A percentile compares a stretch with the other conserved stretches of the same genome.
Conservation (phyloP, 805 yeast genomes). For the Yamadazyma kitorensis region DNA sequence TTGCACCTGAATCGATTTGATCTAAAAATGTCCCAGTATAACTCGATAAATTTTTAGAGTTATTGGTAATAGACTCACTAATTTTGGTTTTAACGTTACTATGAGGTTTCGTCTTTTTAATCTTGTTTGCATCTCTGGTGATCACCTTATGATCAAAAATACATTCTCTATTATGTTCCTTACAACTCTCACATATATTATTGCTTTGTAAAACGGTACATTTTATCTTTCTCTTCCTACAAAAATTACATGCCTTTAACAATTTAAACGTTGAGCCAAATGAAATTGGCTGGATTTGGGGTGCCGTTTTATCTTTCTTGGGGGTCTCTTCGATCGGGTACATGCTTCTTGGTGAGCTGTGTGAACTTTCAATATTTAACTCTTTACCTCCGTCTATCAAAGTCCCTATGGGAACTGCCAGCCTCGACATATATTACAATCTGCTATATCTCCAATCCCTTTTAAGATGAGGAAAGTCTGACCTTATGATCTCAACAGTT, state of each 20-base stretch:
- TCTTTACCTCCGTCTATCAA: too few relatives aligned
- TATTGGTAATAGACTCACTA: constrained; percentile 4
- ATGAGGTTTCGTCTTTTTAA: not conserved
- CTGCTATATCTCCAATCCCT: too few relatives aligned
- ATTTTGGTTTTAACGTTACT: not conserved
- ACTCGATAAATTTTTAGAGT: constrained; percentile 8
- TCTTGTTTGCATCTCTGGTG: constrained; percentile 2
- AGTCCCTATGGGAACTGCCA: too few relatives aligned
- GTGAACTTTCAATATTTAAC: too few relatives aligned
- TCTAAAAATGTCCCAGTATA: constrained; percentile 16
- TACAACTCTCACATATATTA: constrained; percentile 16
- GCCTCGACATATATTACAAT: too few relatives aligned
- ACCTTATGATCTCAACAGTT: too few relatives aligned
- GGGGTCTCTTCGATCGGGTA: too few relatives aligned
- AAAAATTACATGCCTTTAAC: constrained; percentile 19
- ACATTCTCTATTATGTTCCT: constrained; percentile 14
- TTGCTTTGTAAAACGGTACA: constrained; percentile 11
- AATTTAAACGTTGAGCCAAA: constrained; percentile 16
- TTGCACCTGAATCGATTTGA: constrained; percentile 10
- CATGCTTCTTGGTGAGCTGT: too few relatives aligned
- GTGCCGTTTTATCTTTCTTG: too few relatives aligned
- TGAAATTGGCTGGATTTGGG: too few relatives aligned
- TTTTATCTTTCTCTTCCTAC: constrained; percentile 18
- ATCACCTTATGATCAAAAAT: constrained; percentile 17
- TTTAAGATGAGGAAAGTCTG: too few relatives aligned